Base-by-base conservation (phyloP, 129 eudicot species). In the Tanacetum coccineum region DNA sequence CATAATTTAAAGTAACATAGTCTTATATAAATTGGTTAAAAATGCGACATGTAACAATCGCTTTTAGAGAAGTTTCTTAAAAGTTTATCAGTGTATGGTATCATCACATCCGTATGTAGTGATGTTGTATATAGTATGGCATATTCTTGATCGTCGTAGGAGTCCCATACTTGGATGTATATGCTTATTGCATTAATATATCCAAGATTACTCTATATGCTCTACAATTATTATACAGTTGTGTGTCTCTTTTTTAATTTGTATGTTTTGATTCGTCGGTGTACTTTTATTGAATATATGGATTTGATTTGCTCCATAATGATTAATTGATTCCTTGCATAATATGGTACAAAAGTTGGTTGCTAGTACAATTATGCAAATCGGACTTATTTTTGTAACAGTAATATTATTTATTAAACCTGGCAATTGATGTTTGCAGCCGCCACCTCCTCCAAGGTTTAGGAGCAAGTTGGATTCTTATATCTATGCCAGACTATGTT, bases 381-480 rank as follows among this genome's bases (percentile, higher is more conserved):
- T n/a, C n/a, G n/a, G n/a, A n/a, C n/a, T 42, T 21, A 2, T 13
- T 40, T 17, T 9, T 57, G 46, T 45, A 49, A 30, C 36, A 6
- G 13, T 21, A n/a, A 48, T 14, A 39, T 45, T 45, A 50, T 13
- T n/a, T 66, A 46, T 59, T 6, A 30, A 9, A 48, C 51, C 22
- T 44, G 9, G 49, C 17, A 30, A 32, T 51, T 50, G 19, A 67
- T 42, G 36, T 9, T 20, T 81, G 80, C 83, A 93, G 99, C 96
- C 96, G 56, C 96, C 96, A 25, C 95, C 96, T 15, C 54, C 96
- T n/a, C n/a, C n/a, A n/a, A n/a, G n/a, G n/a, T n/a, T n/a, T n/a
- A n/a, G n/a, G n/a, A n/a, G n/a, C n/a, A n/a, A n/a, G n/a, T n/a
- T n/a, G n/a, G n/a, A n/a, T n/a, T n/a, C n/a, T n/a, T n/a, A n/a